Evolutionary conservation across 208 protist species (phyloP).

Genomic region (Tritrichomonas musculus): DNA sequence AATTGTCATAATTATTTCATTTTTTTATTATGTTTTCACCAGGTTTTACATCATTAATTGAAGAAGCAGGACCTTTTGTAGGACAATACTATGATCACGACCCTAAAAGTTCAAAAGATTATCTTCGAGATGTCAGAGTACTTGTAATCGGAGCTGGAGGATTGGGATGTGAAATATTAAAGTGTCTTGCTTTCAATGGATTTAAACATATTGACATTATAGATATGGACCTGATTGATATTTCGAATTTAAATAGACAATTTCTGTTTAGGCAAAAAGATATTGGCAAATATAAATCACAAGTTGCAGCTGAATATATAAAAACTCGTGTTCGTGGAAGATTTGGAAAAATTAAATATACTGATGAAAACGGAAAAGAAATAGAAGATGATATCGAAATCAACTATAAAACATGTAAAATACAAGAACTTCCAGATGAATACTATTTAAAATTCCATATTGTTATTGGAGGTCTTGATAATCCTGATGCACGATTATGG

Average conservation of each 20-base stretch:
- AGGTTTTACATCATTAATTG: neutral
- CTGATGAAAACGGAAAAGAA: no score
- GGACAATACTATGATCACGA: neutral
- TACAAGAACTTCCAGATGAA: conserved; percentile 34
- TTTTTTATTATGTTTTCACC: neutral
- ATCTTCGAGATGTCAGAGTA: conserved; percentile 39
- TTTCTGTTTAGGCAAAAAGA: conserved; percentile 72
- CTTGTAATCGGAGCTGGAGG: conserved; percentile 78
- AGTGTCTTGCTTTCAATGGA: conserved; percentile 70
- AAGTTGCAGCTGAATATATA: conserved; percentile 70
- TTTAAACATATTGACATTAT: conserved; percentile 73
- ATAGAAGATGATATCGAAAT: conserved; percentile 80
- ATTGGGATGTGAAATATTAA: conserved; percentile 79
- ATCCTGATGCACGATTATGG: conserved; percentile 73
- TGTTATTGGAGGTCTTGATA: conserved; percentile 42
- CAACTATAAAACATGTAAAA: conserved; percentile 45
- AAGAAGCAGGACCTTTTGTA: neutral
- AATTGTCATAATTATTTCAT: no score
- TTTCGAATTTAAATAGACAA: conserved; percentile 81
- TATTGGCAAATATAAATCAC: conserved; percentile 65
- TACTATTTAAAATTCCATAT: conserved; percentile 40
- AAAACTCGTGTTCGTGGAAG: conserved; percentile 66
- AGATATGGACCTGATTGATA: conserved; percentile 82
- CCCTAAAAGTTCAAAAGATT: neutral
- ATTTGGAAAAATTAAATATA: no score